Conservation (phyloP, 148 eudicot genomes). For the Rhododendron griersonianum region DNA sequence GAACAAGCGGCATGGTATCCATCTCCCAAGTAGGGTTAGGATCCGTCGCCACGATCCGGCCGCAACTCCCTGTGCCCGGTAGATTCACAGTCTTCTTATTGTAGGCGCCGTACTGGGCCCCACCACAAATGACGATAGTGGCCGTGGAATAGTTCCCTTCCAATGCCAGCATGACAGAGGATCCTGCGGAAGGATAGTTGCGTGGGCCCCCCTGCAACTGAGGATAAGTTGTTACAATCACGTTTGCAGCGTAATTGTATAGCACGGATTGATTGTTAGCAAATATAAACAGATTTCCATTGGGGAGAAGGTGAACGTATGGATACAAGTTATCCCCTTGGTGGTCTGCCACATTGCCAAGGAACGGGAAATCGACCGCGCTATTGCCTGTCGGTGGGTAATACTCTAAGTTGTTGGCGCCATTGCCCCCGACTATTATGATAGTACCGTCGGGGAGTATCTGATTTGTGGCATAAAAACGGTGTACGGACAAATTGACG, state of each 20-base stretch:
- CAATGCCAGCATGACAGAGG: too few species aligned
- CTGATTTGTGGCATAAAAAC: constrained; percentile 27
- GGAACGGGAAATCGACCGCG: too few species aligned
- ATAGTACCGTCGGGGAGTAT: constrained; percentile 68
- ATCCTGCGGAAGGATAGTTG: too few species aligned
- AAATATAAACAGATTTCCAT: constrained; percentile 64
- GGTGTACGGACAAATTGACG: constrained; percentile 32
- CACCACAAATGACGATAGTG: too few species aligned
- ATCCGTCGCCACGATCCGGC: constrained; percentile 59
- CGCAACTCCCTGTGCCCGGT: too few species aligned
- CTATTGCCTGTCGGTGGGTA: too few species aligned
- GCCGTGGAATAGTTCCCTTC: too few species aligned
- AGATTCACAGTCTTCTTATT: too few species aligned
- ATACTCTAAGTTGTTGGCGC: constrained; percentile 47
- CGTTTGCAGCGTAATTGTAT: constrained; percentile 43
- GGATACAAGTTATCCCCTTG: too few species aligned
- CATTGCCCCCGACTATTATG: constrained; percentile 66
- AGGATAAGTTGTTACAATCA: constrained; percentile 38
- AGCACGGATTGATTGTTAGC: constrained; percentile 64
- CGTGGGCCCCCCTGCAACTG: constrained; percentile 19
- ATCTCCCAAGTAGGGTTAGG: constrained; percentile 67
- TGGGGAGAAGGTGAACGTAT: constrained; percentile 38
- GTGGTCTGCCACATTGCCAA: too few species aligned
- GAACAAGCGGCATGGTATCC: constrained; percentile 78
- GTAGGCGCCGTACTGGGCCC: constrained; percentile 13